Evolutionary conservation across 1,284 basidiomycete genomes (phyloP), one percentile per base, ranked within the genome.

Genomic region (Coniferiporia weirii): DNA sequence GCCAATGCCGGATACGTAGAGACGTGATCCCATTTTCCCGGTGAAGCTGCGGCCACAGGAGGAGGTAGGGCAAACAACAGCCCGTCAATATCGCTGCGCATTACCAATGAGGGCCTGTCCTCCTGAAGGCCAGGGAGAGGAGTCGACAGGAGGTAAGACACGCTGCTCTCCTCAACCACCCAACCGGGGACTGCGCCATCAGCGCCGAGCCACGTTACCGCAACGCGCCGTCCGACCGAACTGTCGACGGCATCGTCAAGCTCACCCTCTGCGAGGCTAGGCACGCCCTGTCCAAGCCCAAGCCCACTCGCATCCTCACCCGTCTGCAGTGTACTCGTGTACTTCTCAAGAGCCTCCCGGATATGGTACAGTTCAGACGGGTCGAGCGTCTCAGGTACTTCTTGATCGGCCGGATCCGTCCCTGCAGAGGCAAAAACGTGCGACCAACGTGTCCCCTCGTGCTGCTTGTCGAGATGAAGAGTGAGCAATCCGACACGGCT

Each of bases 331-430:
- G 83, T 77, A 3, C 77, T 72, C 0, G 92, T 94, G 72, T 91
- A 95, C 73, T 95, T 94, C 68, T 94, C 91, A 54, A 95, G 73
- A 4, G 84, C 75, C 66, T 95, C 91, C 17, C 89, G 81, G 64
- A 97, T 89, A 10, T 78, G 75, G 66, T 83, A 83, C 15, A 97
- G 79, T 66, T 93, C 89, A 0, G 86, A 89, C 1, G 92, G 87
- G 65, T 95, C 89, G 56, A 98, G 76, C 4, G 93, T 95, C 74
- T 98, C 96, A 0, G 89, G 84, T 0, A 98, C 92, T 51, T 93
- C 89, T 10, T 79, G 74, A 60, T 88, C 81, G n/a, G 66, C 69
- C 15, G 64, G 61, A 7, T 79, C 76, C 6, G 68, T 72, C 40
- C 73, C 77, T 52, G 77, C 70, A 10, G 75, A 66, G 3, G 79